phyloP scores from a whole-genome alignment of 148 eudicot species.

The Chenopodium berlandieri region DNA sequence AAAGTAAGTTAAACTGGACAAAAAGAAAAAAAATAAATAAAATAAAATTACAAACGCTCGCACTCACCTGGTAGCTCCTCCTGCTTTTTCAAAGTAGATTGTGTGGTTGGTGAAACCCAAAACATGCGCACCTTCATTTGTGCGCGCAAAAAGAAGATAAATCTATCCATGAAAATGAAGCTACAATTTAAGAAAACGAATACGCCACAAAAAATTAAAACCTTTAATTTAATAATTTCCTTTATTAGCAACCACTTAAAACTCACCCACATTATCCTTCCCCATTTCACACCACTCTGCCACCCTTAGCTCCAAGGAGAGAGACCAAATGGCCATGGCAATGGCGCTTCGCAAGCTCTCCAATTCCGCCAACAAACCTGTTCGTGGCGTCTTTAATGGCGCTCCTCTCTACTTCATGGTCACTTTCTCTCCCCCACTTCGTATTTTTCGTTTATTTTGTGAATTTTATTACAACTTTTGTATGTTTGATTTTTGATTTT shows the following conservation, averaged over 20 bases:
- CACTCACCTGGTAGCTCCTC: not conserved
- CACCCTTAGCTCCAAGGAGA: slow-evolving; percentile 1
- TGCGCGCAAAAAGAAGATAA: not conserved
- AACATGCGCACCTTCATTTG: not conserved
- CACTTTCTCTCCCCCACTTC: not conserved
- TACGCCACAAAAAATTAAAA: slow-evolving; percentile 1
- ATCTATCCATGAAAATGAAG: not conserved
- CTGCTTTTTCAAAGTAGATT: not conserved
- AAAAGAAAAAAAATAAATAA: too few species aligned
- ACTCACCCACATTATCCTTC: slow-evolving; percentile 29
- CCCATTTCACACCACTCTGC: not conserved
- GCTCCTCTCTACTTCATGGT: slow-evolving; percentile 71
- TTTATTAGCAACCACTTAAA: slow-evolving; percentile 47
- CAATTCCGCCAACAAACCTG: slow-evolving; percentile 64
- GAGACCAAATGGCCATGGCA: slow-evolving; percentile 71
- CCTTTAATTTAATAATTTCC: not conserved
- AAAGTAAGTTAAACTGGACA: too few species aligned
- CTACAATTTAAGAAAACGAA: not conserved
- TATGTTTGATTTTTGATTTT: not conserved
- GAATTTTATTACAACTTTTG: not conserved
- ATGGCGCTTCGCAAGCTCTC: slow-evolving; percentile 84
- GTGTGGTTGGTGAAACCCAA: slow-evolving; percentile 3
- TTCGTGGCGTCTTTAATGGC: slow-evolving; percentile 52
- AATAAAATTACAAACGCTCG: too few species aligned
- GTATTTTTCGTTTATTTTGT: too few species aligned